A percentile compares a stretch with the other conserved stretches of the same genome.
phyloP scores from a whole-genome alignment of 1,284 basidiomycete species.

The Paramarasmius palmivorus region DNA sequence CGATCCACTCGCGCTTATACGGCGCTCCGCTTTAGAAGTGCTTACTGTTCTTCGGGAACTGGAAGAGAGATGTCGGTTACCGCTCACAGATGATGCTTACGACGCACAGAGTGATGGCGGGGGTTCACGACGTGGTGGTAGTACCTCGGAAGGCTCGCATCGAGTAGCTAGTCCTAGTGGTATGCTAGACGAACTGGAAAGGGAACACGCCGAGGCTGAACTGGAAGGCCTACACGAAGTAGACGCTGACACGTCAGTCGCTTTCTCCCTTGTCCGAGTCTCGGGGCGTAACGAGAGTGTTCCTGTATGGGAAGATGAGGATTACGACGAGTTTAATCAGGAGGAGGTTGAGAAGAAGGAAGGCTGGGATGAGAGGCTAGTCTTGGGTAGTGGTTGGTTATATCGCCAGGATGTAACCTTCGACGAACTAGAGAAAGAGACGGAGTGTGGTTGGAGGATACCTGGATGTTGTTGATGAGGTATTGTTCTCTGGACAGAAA shows the following conservation, averaged over 20 bases:
- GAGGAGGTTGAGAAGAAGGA: slow-evolving; percentile 61
- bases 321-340: slow-evolving; percentile 42
- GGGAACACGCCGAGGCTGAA: slow-evolving; percentile 33
- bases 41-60: slow-evolving; percentile 70
- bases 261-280: slow-evolving; percentile 69
- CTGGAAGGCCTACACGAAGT: slow-evolving; percentile 28
- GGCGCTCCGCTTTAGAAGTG: slow-evolving; percentile 75
- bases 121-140: slow-evolving; percentile 17
- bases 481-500: slow-evolving; percentile 63
- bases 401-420: slow-evolving; percentile 68
- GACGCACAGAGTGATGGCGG: slow-evolving; percentile 72
- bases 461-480: slow-evolving; percentile 71
- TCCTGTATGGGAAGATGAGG: slow-evolving; percentile 78
- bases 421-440: slow-evolving; percentile 57
- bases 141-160: slow-evolving; percentile 37
- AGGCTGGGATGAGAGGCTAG: slow-evolving; percentile 77
- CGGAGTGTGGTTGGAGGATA: slow-evolving; percentile 56
- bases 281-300: slow-evolving; percentile 64
- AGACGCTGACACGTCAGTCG: slow-evolving; percentile 59
- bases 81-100: slow-evolving; percentile 71
- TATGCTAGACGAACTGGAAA: slow-evolving; percentile 34
- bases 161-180: slow-evolving; percentile 48
- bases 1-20: slow-evolving; percentile 68
- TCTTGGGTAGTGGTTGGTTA: slow-evolving; percentile 77
- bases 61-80: slow-evolving; percentile 66